Percentiles rank a stretch among this genome's conserved stretches.
Evolutionary conservation across 345 rosid species (phyloP).

Genomic region (Isatis tinctoria): DNA sequence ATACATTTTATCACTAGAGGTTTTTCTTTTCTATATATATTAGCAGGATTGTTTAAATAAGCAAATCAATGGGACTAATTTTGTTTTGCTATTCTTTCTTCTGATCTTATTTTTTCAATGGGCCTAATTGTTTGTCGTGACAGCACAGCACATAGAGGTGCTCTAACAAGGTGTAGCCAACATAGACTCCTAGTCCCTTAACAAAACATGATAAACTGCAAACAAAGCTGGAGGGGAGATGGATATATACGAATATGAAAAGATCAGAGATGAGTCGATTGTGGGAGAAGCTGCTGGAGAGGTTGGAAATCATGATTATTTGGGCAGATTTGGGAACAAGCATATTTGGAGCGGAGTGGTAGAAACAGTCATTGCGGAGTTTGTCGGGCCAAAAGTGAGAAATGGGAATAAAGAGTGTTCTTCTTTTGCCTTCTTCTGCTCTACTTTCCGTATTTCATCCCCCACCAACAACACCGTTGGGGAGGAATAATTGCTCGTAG

Average conservation of each 20-base stretch:
- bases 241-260: neutral
- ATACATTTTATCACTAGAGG: neutral
- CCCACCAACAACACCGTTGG: no score
- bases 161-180: neutral
- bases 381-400: slow-evolving; percentile 42
- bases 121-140: neutral
- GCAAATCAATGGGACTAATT: neutral
- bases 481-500: no score
- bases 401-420: slow-evolving; percentile 45
- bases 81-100: neutral
- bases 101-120: neutral
- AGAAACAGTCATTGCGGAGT: slow-evolving; percentile 47
- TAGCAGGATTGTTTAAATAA: neutral
- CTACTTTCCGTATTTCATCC: no score
- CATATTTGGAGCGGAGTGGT: slow-evolving; percentile 52
- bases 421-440: no score
- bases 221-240: neutral
- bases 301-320: slow-evolving; percentile 52
- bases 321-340: slow-evolving; percentile 38
- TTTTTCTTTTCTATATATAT: neutral
- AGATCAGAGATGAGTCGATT: neutral
- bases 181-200: neutral
- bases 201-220: neutral
- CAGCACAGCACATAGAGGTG: neutral
- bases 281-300: neutral